These are phyloP conservation scores for Pelargonium cotyledonis DNA, from an alignment of 441 rosid species.

Conservation along the genomic window DNA sequence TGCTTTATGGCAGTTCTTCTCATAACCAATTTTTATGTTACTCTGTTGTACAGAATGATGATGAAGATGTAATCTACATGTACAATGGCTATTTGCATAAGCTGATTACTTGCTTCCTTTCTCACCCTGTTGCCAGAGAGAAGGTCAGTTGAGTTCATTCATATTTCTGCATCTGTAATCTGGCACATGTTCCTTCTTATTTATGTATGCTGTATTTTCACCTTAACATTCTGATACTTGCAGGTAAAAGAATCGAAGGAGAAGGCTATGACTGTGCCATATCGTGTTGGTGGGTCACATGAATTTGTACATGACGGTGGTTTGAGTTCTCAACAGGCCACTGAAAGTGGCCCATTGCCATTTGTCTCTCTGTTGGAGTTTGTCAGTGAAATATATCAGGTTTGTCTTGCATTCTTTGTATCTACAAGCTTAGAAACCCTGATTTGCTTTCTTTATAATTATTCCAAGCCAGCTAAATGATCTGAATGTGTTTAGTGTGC, in stretches of 20 bases:
- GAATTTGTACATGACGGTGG: constrained; percentile 49
- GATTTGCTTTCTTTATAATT: neutral
- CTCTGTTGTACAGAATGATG: constrained; percentile 70
- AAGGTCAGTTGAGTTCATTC: constrained; percentile 51
- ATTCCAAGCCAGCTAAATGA: neutral
- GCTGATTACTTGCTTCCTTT: constrained; percentile 79
- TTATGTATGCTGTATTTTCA: neutral
- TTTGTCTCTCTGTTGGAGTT: constrained; percentile 89
- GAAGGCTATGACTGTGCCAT: constrained; percentile 70
- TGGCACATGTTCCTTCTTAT: neutral
- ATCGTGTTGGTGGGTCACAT: constrained; percentile 39
- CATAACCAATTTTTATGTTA: constrained; percentile 23
- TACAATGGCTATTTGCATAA: constrained; percentile 94
- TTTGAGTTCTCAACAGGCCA: constrained; percentile 48
- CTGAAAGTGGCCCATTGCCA: constrained; percentile 40
- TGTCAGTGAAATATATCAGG: constrained; percentile 92
- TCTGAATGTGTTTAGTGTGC: neutral
- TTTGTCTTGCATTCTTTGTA: constrained; percentile 23
- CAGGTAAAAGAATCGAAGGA: constrained; percentile 95
- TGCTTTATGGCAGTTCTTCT: constrained; percentile 12
- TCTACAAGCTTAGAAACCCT: neutral
- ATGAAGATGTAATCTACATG: constrained; percentile 87
- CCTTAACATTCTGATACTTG: constrained; percentile 24
- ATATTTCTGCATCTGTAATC: constrained; percentile 6
- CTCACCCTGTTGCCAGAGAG: constrained; percentile 86